phyloP scores from a whole-genome alignment of 2,329 filamentous ascomycete species.

The Nannizziopsis arthrosporioides region DNA sequence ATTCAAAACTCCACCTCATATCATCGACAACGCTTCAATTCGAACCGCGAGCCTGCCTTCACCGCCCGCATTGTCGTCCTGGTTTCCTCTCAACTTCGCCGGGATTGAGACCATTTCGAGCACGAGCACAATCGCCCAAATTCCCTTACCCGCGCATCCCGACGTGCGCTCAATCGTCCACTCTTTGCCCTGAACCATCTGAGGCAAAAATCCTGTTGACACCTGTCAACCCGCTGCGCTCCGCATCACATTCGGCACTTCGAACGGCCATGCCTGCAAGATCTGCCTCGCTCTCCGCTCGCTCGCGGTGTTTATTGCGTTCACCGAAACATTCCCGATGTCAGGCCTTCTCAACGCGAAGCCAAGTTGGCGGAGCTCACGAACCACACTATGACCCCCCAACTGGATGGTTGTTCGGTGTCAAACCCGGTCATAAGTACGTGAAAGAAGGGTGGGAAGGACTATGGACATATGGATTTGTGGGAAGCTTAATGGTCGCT shows the following conservation, averaged over 20 bases:
- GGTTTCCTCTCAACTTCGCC: not conserved
- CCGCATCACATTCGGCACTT: slow-evolving; percentile 2
- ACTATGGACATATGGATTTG: slow-evolving; percentile 73
- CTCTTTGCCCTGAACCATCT: not conserved
- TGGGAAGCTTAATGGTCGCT: slow-evolving; percentile 60
- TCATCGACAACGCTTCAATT: slow-evolving; percentile 6
- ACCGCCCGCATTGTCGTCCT: slow-evolving; percentile 10
- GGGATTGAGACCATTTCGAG: not conserved
- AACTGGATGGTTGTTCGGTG: slow-evolving; percentile 80
- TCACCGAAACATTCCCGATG: slow-evolving; percentile 24
- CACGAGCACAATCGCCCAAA: not conserved
- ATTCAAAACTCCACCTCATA: slow-evolving; percentile 10
- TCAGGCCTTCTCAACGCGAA: slow-evolving; percentile 30
- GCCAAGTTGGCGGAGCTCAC: slow-evolving; percentile 38
- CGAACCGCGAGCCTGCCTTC: not conserved
- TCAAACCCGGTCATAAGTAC: slow-evolving; percentile 90
- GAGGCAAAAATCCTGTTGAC: slow-evolving; percentile 6
- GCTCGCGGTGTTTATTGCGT: slow-evolving; percentile 30
- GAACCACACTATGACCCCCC: slow-evolving; percentile 81
- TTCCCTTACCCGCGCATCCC: not conserved
- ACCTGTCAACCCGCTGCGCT: slow-evolving; percentile 1
- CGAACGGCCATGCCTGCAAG: slow-evolving; percentile 27
- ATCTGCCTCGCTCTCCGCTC: slow-evolving; percentile 29
- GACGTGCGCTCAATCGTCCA: not conserved
- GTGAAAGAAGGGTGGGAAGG: slow-evolving; percentile 95